These are phyloP conservation scores for Fusarium pseudocircinatum DNA, from an alignment of 2,329 filamentous ascomycete species.

Conservation along the genomic window DNA sequence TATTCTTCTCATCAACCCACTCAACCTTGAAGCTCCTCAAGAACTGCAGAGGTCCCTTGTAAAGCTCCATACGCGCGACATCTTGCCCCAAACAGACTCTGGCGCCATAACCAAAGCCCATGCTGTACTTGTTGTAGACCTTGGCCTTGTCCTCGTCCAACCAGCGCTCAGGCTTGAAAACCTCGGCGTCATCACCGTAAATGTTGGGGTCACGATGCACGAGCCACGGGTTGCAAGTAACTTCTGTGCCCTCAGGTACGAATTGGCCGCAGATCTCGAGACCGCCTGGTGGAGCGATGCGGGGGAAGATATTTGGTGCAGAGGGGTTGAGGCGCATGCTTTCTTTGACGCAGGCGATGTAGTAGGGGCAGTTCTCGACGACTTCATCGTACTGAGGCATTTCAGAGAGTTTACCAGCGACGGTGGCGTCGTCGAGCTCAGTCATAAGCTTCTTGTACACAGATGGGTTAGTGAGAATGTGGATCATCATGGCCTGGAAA, in stretches of 20 bases:
- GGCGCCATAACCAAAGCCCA: conserved; percentile 53
- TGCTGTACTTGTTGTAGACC: conserved; percentile 44
- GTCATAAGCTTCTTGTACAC: conserved; percentile 35
- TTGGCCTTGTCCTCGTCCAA: conserved; percentile 42
- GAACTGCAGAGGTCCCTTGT: conserved; percentile 29
- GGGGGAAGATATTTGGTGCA: conserved; percentile 59
- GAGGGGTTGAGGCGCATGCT: conserved; percentile 61
- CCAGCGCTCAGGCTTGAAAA: conserved; percentile 56
- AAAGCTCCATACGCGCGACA: conserved; percentile 55
- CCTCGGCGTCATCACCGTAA: conserved; percentile 47
- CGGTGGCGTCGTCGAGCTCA: conserved; percentile 36
- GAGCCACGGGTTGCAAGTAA: conserved; percentile 52
- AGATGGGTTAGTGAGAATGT: conserved; percentile 21
- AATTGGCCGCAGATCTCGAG: conserved; percentile 49
- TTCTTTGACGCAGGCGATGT: conserved; percentile 64
- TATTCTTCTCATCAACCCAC: conserved; percentile 7
- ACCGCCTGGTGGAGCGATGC: conserved; percentile 58
- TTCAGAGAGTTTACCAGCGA: conserved; percentile 51
- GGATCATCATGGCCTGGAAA: conserved; percentile 53
- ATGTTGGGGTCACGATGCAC: conserved; percentile 46
- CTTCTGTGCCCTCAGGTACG: conserved; percentile 46
- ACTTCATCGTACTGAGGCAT: conserved; percentile 43
- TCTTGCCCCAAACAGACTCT: conserved; percentile 57
- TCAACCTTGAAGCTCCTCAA: conserved; percentile 30
- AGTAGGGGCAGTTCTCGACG: conserved; percentile 51